Base-by-base conservation (phyloP, 2,329 filamentous ascomycete species). In the Fusarium metavorans region DNA sequence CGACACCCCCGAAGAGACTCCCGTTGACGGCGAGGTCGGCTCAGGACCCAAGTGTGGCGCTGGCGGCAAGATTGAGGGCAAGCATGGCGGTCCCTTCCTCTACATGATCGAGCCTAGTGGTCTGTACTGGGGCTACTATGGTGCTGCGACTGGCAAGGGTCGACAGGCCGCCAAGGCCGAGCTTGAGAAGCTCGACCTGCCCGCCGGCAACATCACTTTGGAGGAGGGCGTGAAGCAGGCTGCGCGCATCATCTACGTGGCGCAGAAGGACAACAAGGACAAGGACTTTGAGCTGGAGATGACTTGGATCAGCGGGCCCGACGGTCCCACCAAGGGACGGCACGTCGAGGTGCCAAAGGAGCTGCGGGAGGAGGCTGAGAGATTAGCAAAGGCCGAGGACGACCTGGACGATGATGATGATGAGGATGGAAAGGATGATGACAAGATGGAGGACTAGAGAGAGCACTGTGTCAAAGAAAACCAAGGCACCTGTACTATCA, bases 41-140 rank as follows among this genome's bases (percentile, higher is more conserved):
- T 88, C 85, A 43, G 96, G 96, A 25, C 96, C 96, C 58, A 87
- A 87, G 50, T 89, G 90, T 67, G 96, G 96, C 68, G 91, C 94
- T 27, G 96, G 96, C 74, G 96, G 96, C 81, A 97, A 97, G 86
- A 89, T 92, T 50, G 85, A 83, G 32, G 91, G 91, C 80, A 92
- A 91, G 80, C 92, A 95, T 82, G 97, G 97, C 78, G 97, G 96
- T 1, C 97, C 97, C 25, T 95, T 92, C 73, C 90, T 99, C 72
- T 99, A 98, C 89, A 99, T 99, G 97, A 96, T 99, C 78, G 97
- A 99, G 88, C 97, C 97, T 48, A 98, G 95, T 81, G 97, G 97
- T 66, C 86, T 96, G 77, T 98, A 98, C 88, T 99, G 97, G 97
- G 97, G 97, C 70, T 99, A 99, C 89, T 98, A 98, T 84, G 97